phyloP scores from a whole-genome alignment of 2,329 filamentous ascomycete genomes.

The Arthroderma sp. region DNA sequence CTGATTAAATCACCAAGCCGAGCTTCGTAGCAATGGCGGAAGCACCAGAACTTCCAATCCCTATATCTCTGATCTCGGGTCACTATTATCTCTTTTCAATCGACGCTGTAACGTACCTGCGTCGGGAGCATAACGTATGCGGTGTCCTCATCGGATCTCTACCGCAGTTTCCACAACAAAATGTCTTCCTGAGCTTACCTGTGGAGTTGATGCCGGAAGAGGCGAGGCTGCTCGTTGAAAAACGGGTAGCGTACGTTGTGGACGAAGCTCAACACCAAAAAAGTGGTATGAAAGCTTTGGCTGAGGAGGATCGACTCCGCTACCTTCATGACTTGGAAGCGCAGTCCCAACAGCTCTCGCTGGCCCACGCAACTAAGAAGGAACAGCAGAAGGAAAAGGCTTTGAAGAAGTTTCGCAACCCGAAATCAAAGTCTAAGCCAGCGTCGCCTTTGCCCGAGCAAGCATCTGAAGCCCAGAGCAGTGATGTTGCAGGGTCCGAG shows the following conservation, averaged over 20 bases:
- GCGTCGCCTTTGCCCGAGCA: background rate
- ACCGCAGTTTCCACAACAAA: constrained; percentile 87
- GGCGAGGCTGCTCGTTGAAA: constrained; percentile 65
- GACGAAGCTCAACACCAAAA: constrained; percentile 65
- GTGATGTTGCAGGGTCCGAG: constrained; percentile 6
- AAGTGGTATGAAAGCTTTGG: constrained; percentile 45
- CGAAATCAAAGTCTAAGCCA: too few species aligned
- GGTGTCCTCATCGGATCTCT: constrained; percentile 77
- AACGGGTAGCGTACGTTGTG: constrained; percentile 62
- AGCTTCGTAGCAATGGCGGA: constrained; percentile 18
- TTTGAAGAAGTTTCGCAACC: constrained; percentile 28
- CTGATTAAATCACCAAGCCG: background rate
- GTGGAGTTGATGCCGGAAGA: constrained; percentile 87
- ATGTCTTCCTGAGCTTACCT: constrained; percentile 79
- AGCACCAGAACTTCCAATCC: constrained; percentile 44
- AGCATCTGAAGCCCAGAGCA: constrained; percentile 10
- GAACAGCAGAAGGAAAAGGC: constrained; percentile 38
- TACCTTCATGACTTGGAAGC: constrained; percentile 47
- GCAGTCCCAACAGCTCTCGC: constrained; percentile 40
- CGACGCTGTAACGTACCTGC: constrained; percentile 62
- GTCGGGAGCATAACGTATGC: constrained; percentile 69
- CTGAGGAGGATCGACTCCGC: constrained; percentile 43
- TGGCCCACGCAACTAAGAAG: constrained; percentile 33
- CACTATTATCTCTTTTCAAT: constrained; percentile 86
- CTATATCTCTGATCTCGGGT: constrained; percentile 67